Base-by-base conservation (phyloP, 768 basidiomycete genomes). In the Austroboletus eburneus region DNA sequence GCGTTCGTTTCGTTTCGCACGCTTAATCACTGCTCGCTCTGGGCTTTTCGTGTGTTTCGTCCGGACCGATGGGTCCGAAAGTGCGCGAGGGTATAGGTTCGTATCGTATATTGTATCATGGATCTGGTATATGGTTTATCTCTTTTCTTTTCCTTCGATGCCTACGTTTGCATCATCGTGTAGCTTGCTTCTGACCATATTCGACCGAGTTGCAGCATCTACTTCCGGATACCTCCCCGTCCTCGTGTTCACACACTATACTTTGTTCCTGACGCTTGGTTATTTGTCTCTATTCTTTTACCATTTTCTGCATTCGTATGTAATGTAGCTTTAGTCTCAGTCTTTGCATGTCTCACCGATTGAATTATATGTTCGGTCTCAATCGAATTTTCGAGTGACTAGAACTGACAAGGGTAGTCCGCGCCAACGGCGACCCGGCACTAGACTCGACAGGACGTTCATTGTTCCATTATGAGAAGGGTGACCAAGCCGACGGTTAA, bases 41-140 rank as follows among this genome's bases (percentile, higher is more conserved):
- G 36, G 46, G 36, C 29, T 54, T 45, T 17, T 32, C 30, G 30
- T 32, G 12, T 32, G 30, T 32, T 13, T 14, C 30, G 30, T 32
- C 9, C 30, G 4, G 27, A 27, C n/a, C 25, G 25, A 5, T 27
- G 25, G 10, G 5, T 32, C 9, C 30, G 30, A 32, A 9, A 13
- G 30, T 32, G n/a, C n/a, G n/a, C n/a, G n/a, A n/a, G n/a, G n/a
- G n/a, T 14, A 7, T 13, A 9, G 30, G 30, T 32, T 32, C 8
- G 30, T 32, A 10, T 23, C 25, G 21, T 57, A 43, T 57, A 57
- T 54, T 46, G 34, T 61, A 50, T 25, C 37, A 17, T 45, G 42
- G 40, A 50, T 40, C 18, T 18, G 9, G 6, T 17, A 25, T 25
- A 24, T 35, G 17, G 9, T 43, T 33, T 25, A 22, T 40, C 18